These are phyloP conservation scores for Quercus lobata DNA, from an alignment of 331 rosid genomes.

Conservation along the genomic window DNA sequence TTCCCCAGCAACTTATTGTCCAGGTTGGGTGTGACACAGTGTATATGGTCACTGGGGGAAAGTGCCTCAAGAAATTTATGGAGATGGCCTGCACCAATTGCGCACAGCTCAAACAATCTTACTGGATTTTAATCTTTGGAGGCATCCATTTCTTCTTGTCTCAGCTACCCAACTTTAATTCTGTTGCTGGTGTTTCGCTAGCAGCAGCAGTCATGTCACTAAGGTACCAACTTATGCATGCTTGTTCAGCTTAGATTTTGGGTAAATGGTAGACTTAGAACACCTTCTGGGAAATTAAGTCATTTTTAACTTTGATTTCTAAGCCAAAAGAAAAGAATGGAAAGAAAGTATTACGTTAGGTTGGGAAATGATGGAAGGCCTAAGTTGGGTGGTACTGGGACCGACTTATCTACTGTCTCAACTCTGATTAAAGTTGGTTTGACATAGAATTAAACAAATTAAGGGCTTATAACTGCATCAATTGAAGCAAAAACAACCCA, in stretches of 20 bases:
- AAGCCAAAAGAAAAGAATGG: background rate
- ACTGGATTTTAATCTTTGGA: constrained; percentile 87
- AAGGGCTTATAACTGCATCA: background rate
- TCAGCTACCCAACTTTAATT: constrained; percentile 92
- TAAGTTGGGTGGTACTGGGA: background rate
- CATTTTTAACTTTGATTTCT: background rate
- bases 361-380: background rate
- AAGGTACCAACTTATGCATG: constrained; percentile 37
- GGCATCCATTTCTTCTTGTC: constrained; percentile 78
- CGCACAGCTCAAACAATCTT: constrained; percentile 60
- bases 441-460: background rate
- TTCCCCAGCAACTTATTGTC: constrained; percentile 76
- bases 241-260: background rate
- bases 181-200: constrained; percentile 84
- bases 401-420: background rate
- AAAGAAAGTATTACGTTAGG: background rate
- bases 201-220: constrained; percentile 86
- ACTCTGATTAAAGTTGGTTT: background rate
- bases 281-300: background rate
- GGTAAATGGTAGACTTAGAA: background rate
- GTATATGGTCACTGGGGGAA: constrained; percentile 82
- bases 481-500: background rate
- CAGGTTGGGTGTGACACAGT: constrained; percentile 90
- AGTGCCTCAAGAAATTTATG: constrained; percentile 74
- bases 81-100: constrained; percentile 81